These are phyloP conservation scores for Spathaspora girioi DNA, from an alignment of 805 yeast species.

Conservation along the genomic window DNA sequence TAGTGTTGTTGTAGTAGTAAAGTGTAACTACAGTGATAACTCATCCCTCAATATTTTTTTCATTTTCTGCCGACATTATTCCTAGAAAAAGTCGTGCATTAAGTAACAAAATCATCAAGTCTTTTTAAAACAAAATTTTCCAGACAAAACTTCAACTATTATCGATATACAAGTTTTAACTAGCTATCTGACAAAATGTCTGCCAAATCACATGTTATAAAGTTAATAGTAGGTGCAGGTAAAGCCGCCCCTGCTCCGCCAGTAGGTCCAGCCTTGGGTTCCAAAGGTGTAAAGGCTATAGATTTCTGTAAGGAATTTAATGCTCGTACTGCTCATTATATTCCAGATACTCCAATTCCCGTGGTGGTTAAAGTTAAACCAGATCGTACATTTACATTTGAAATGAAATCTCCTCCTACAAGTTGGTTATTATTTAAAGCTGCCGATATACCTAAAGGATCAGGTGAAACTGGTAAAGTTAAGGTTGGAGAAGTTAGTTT, in stretches of 20 bases:
- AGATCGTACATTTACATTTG: constrained; percentile 87
- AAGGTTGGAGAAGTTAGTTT: constrained; percentile 64
- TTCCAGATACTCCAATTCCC: constrained; percentile 88
- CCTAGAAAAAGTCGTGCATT: not conserved
- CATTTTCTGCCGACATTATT: not conserved
- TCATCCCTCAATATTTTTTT: not conserved
- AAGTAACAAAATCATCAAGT: not conserved
- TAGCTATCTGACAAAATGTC: constrained; percentile 2
- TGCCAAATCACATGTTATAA: constrained; percentile 64
- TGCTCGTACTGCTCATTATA: constrained; percentile 87
- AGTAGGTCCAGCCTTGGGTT: constrained; percentile 97
- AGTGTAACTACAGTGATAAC: not conserved
- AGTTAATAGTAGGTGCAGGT: constrained; percentile 93
- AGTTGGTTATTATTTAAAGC: constrained; percentile 82
- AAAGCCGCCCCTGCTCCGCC: constrained; percentile 99
- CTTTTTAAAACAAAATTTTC: not conserved
- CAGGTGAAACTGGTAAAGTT: constrained; percentile 60
- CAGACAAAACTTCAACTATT: not conserved
- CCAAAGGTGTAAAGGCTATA: constrained; percentile 97
- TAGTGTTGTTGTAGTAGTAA: too few species aligned
- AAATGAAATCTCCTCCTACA: constrained; percentile 87
- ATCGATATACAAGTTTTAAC: not conserved
- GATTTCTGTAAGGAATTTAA: constrained; percentile 98
- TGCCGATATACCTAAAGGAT: constrained; percentile 76
- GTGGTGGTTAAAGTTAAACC: constrained; percentile 81